Base-by-base conservation (phyloP, 208 protist species). In the Wallacemonas sp. region DNA sequence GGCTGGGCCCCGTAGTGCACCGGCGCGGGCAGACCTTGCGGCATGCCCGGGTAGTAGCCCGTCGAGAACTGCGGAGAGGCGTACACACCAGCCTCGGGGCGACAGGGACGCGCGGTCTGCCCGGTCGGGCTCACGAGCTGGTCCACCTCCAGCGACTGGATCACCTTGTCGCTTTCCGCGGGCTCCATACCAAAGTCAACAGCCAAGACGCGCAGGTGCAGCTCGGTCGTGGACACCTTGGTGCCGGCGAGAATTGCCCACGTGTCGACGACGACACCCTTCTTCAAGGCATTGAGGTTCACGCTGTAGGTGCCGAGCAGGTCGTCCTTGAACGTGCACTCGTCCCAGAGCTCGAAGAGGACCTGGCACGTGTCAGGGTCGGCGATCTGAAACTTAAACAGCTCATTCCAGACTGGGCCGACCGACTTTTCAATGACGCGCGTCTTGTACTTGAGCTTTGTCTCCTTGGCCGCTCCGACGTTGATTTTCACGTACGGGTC, bases 241-340 rank as follows among this genome's bases (percentile, higher is more conserved):
- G 75, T 82, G 54, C 87, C 86, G 50, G 74, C 80, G 3, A 95
- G 73, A 2, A 89, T 65, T 72, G 79, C 79, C 85, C 87, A 95
- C 45, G 65, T 26, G 54, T 93, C 89, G 49, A 76, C 55, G 49
- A 93, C 84, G 42, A 92, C 65, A 22, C 87, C 87, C 36, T 70
- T 76, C 3, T 69, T 84, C 20, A 92, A 65, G 22, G 79, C 75
- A 18, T 36, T 52, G 26, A 93, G 28, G 20, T 74, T 81, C 31
- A 93, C 54, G 70, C 25, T 74, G 73, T 89, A 93, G 46, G 61
- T 63, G 18, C 89, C 89, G 70, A 95, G 61, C 12, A 87, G 63
- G 33, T 89, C 79, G 29, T 95, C 89, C 20, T 28, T 57, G 57
- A 78, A 76, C 26, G 75, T 67, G 61, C 78, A 66, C 61, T 88